Conservation (phyloP, 495 filamentous ascomycete genomes). For the Tuber indicum region DNA sequence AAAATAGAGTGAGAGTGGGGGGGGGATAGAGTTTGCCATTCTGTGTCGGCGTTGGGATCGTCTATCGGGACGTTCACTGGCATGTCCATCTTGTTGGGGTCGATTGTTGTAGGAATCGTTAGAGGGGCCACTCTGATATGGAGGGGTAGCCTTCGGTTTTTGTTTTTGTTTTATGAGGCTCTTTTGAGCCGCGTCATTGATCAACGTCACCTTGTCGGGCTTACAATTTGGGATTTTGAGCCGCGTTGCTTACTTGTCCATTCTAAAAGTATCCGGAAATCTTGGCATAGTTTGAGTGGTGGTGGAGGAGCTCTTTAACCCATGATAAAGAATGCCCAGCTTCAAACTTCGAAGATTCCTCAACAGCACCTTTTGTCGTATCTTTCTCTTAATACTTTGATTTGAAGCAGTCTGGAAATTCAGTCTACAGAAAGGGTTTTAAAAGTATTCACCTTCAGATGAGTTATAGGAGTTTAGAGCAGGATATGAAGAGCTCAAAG, state of each 20-base stretch:
- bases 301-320: too few relatives aligned
- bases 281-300: too few relatives aligned
- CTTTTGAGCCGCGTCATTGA: slow-evolving; percentile 25
- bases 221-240: background rate
- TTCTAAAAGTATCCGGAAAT: too few relatives aligned
- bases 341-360: too few relatives aligned
- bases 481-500: too few relatives aligned
- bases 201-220: slow-evolving; percentile 7
- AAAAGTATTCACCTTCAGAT: too few relatives aligned
- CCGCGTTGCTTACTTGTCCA: background rate
- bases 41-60: slow-evolving; percentile 92
- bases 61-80: slow-evolving; percentile 67
- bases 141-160: background rate
- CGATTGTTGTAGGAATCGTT: slow-evolving; percentile 5
- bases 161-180: slow-evolving; percentile 21
- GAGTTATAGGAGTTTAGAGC: too few relatives aligned
- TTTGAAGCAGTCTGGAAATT: too few relatives aligned
- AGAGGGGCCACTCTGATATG: slow-evolving; percentile 20
- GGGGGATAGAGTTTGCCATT: slow-evolving; percentile 60
- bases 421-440: too few relatives aligned
- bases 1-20: background rate
- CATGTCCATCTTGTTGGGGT: slow-evolving; percentile 36
- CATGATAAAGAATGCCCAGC: too few relatives aligned
- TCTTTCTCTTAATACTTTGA: too few relatives aligned
- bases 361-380: too few relatives aligned